Evolutionary conservation across 495 filamentous ascomycete genomes (phyloP).

Genomic region (Podospora conica): DNA sequence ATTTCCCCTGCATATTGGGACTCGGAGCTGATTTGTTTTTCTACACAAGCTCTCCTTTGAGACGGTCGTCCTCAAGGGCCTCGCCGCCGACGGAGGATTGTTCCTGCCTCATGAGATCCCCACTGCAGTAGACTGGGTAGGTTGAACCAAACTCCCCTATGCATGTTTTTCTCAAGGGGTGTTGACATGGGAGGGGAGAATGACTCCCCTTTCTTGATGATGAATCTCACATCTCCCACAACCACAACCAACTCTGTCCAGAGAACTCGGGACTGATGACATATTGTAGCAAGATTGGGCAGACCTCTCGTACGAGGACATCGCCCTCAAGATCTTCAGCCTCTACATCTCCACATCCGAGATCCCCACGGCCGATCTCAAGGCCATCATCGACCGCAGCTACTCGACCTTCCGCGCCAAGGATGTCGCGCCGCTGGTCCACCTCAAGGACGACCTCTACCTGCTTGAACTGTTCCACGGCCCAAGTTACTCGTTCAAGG

Average conservation of each 20-base stretch:
- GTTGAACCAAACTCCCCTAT: background rate
- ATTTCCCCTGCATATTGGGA: background rate
- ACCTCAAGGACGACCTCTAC: constrained; percentile 66
- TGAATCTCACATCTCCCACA: background rate
- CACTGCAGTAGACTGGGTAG: constrained; percentile 50
- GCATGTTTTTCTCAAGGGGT: background rate
- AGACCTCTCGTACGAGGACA: constrained; percentile 68
- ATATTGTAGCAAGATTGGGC: constrained; percentile 52
- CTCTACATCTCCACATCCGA: constrained; percentile 79
- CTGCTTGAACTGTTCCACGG: constrained; percentile 95
- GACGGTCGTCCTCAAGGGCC: constrained; percentile 81
- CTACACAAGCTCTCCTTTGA: constrained; percentile 74
- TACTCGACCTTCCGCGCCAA: constrained; percentile 81
- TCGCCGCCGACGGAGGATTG: constrained; percentile 82
- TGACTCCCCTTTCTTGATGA: background rate
- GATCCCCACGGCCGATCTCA: constrained; percentile 74
- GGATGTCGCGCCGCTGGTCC: constrained; percentile 66
- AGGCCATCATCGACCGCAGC: constrained; percentile 67
- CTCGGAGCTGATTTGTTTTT: background rate
- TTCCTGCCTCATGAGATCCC: constrained; percentile 86
- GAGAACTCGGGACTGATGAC: background rate
- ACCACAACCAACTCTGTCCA: background rate
- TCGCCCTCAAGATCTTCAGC: constrained; percentile 67
- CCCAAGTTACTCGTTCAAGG: constrained; percentile 94
- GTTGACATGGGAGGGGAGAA: background rate